Percentiles rank a stretch among this genome's conserved stretches.
Conservation (phyloP, 2,329 filamentous ascomycete species). For the Colletotrichum paranaense region DNA sequence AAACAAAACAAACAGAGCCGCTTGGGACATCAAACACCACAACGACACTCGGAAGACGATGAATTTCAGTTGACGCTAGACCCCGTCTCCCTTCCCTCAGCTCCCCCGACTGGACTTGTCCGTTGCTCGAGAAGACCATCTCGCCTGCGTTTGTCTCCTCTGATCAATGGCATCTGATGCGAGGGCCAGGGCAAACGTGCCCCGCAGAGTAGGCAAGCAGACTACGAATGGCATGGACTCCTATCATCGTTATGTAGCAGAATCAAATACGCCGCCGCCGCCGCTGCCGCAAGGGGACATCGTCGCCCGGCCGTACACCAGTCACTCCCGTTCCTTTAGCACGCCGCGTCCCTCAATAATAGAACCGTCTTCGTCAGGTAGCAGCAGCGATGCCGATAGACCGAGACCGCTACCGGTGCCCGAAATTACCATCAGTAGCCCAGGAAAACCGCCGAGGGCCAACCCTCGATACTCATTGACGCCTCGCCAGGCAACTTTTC, state of each 20-base stretch:
- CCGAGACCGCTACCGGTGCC: slow-evolving; percentile 3
- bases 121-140: neutral
- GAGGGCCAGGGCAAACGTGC: slow-evolving; percentile 36
- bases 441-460: neutral
- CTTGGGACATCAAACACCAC: neutral
- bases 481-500: slow-evolving; percentile 2
- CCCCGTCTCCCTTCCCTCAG: neutral
- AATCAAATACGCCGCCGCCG: slow-evolving; percentile 22
- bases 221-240: slow-evolving; percentile 33
- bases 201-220: slow-evolving; percentile 29
- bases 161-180: slow-evolving; percentile 31
- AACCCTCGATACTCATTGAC: slow-evolving; percentile 23
- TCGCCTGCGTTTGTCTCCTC: neutral
- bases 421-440: slow-evolving; percentile 26
- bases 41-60: slow-evolving; percentile 11
- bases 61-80: slow-evolving; percentile 14
- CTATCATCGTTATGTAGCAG: slow-evolving; percentile 36
- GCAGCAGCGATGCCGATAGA: neutral
- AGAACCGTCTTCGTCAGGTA: neutral
- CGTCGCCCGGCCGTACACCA: slow-evolving; percentile 27
- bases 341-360: slow-evolving; percentile 22
- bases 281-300: neutral
- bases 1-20: slow-evolving; percentile 18
- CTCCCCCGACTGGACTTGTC: neutral
- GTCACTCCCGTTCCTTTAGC: slow-evolving; percentile 34